Evolutionary conservation across 192 early-diverging fungal genomes (phyloP).

Genomic region (Dimargaris xerosporica): DNA sequence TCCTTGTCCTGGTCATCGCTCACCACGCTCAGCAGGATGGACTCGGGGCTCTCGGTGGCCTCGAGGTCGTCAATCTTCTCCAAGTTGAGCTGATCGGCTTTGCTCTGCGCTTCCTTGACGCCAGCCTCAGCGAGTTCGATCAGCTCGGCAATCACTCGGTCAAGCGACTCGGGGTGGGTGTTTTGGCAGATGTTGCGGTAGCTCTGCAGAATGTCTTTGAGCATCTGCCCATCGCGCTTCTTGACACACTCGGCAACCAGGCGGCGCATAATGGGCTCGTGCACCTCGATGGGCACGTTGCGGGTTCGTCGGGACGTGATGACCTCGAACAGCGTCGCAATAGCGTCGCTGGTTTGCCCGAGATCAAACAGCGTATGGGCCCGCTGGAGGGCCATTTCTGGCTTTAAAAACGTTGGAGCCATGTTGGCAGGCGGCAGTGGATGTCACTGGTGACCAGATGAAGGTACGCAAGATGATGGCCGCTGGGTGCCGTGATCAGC

Average conservation of each 20-base stretch:
- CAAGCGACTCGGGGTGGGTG: constrained; percentile 77
- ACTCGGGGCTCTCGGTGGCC: constrained; percentile 91
- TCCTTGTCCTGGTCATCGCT: constrained; percentile 88
- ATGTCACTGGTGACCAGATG: too few relatives aligned
- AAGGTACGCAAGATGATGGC: too few relatives aligned
- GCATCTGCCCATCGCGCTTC: constrained; percentile 75
- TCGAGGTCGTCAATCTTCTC: constrained; percentile 88
- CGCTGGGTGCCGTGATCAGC: too few relatives aligned
- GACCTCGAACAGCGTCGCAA: constrained; percentile 80
- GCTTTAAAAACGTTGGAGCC: constrained; percentile 40
- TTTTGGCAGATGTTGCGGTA: constrained; percentile 99
- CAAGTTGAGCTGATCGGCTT: constrained; percentile 76
- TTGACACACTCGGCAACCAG: constrained; percentile 84
- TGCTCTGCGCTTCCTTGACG: constrained; percentile 77
- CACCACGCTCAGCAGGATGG: constrained; percentile 88
- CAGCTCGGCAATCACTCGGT: constrained; percentile 73
- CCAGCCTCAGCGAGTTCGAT: constrained; percentile 74
- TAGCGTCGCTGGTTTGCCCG: constrained; percentile 65
- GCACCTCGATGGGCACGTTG: constrained; percentile 50
- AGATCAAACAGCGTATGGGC: constrained; percentile 77
- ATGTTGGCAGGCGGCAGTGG: constrained; percentile 20
- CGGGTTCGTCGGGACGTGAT: constrained; percentile 83
- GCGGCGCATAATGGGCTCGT: constrained; percentile 89
- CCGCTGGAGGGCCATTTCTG: constrained; percentile 79
- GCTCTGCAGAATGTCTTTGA: constrained; percentile 91